These are phyloP conservation scores for Quercus bicolor DNA, from an alignment of 306 rosid genomes.

Conservation along the genomic window DNA sequence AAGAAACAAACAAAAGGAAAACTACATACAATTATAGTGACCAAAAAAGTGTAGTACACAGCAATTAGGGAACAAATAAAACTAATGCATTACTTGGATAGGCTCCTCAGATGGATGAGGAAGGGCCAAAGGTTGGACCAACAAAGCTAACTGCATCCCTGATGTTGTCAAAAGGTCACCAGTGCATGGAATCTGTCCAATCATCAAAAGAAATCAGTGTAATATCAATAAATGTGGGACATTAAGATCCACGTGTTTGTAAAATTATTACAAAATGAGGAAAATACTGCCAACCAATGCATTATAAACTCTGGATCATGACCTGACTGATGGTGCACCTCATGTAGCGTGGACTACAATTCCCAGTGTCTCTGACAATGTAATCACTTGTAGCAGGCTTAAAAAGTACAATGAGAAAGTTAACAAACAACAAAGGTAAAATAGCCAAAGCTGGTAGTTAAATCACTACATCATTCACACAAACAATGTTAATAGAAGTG, in stretches of 20 bases:
- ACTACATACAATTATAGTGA: background rate
- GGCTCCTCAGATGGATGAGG: constrained; percentile 97
- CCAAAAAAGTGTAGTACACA: constrained; percentile 7
- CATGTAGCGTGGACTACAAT: constrained; percentile 99
- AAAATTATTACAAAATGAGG: constrained; percentile 9
- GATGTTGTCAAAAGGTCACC: constrained; percentile 87
- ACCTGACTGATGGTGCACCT: constrained; percentile 99
- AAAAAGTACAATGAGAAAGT: constrained; percentile 18
- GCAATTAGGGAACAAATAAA: constrained; percentile 10
- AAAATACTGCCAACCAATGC: constrained; percentile 9
- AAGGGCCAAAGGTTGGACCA: constrained; percentile 96
- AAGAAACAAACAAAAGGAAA: background rate
- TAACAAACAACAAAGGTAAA: constrained; percentile 13
- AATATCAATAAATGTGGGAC: constrained; percentile 15
- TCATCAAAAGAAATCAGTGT: constrained; percentile 19
- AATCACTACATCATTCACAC: constrained; percentile 17
- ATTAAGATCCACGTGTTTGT: constrained; percentile 19
- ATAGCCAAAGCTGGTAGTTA: background rate
- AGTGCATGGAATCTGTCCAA: constrained; percentile 80
- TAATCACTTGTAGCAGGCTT: constrained; percentile 97
- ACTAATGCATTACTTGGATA: constrained; percentile 58
- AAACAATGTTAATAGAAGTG: constrained; percentile 4
- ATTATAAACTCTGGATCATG: constrained; percentile 20
- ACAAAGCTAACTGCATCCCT: constrained; percentile 94
- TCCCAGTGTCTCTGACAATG: constrained; percentile 83